Conservation (phyloP, 768 basidiomycete genomes). For the Hygrocybe punicea region DNA sequence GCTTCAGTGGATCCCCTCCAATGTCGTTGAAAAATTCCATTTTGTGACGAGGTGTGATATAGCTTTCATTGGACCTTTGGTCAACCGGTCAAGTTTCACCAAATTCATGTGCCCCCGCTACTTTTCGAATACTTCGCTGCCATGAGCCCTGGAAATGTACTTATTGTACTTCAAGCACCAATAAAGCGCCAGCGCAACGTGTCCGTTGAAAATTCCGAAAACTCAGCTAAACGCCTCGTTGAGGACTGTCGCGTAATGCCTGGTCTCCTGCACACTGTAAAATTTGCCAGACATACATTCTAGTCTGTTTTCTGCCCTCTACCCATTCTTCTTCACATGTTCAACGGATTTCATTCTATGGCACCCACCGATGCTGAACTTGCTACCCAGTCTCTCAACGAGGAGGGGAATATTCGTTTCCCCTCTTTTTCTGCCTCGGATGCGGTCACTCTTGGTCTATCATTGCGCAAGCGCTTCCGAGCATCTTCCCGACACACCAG, state of each 20-base stretch:
- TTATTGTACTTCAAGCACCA: no score
- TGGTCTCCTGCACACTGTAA: no score
- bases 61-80: background rate
- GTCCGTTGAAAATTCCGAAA: no score
- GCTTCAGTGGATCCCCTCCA: slow-evolving; percentile 69
- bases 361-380: slow-evolving; percentile 68
- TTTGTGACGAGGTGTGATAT: no score
- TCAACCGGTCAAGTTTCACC: slow-evolving; percentile 2
- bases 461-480: slow-evolving; percentile 80
- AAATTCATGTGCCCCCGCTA: background rate
- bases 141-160: no score
- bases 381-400: slow-evolving; percentile 64
- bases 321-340: slow-evolving; percentile 40
- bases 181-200: no score
- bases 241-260: no score
- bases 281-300: background rate
- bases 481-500: slow-evolving; percentile 64
- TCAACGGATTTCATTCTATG: slow-evolving; percentile 59
- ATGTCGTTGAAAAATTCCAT: slow-evolving; percentile 86
- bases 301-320: background rate
- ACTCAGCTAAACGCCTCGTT: no score
- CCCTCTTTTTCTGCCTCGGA: slow-evolving; percentile 71
- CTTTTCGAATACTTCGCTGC: background rate
- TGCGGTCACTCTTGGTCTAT: slow-evolving; percentile 67
- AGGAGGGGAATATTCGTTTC: slow-evolving; percentile 70